Conservation (phyloP, 139 green algal genomes). For the Mesotaenium endlicherianum region DNA sequence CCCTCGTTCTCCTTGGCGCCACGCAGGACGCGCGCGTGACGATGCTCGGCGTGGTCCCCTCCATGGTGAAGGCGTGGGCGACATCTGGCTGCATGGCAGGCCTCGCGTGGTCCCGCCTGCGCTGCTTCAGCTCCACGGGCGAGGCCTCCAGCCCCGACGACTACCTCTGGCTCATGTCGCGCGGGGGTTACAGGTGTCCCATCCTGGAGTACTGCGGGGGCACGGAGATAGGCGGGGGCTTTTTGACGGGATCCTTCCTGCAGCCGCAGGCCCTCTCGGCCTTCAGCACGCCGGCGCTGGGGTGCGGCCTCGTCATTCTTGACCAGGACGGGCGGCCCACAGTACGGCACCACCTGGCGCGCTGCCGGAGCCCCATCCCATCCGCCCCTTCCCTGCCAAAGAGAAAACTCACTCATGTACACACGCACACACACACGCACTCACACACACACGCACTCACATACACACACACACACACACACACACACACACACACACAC, state of each 20-base stretch:
- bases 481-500: too few species aligned
- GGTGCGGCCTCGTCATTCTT: slow-evolving; percentile 60
- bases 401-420: too few species aligned
- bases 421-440: too few species aligned
- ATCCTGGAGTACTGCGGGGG: slow-evolving; percentile 91
- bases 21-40: slow-evolving; percentile 67
- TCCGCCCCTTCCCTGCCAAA: too few species aligned
- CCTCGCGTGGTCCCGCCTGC: slow-evolving; percentile 52
- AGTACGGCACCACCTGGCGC: too few species aligned
- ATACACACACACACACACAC: too few species aligned
- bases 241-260: slow-evolving; percentile 68
- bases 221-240: slow-evolving; percentile 89
- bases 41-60: slow-evolving; percentile 84
- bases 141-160: slow-evolving; percentile 73
- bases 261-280: slow-evolving; percentile 66
- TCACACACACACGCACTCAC: neutral
- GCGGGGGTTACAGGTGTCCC: slow-evolving; percentile 65
- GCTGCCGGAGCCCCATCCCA: too few species aligned
- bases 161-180: slow-evolving; percentile 73
- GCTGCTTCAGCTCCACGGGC: slow-evolving; percentile 68
- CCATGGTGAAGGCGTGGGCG: slow-evolving; percentile 64
- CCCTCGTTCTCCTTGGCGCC: too few species aligned
- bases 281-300: slow-evolving; percentile 76
- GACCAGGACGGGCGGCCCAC: neutral
- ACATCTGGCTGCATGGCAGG: slow-evolving; percentile 8